Base-by-base conservation (phyloP, 495 filamentous ascomycete genomes). In the Aspergillus campestris region DNA sequence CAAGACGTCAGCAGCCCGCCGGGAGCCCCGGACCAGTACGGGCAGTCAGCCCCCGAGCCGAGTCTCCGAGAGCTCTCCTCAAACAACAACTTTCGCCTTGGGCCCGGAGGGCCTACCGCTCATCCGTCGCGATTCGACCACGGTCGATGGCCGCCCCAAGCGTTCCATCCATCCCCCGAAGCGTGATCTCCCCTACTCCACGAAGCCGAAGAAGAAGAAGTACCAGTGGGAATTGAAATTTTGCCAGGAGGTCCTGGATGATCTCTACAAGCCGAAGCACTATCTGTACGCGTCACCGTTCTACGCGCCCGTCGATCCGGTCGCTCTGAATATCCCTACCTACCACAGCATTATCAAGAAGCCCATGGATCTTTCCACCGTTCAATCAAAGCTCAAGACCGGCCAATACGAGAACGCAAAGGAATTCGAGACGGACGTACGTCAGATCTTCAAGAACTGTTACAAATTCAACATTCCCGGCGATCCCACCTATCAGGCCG, bases 321-420 rank as follows among this genome's bases (percentile, higher is more conserved):
- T 96, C 15, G 91, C 89, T 5, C 67, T 95, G 47, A 90, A 94
- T 64, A 96, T 98, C 46, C 92, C 92, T 1, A 78, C 83, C 12
- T 98, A 98, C 58, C 88, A 89, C 61, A 89, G 83, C 53, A 67
- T 97, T 52, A 86, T 98, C 65, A 96, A 94, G 70, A 86, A 89
- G 56, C 92, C 92, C 2, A 98, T 97, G 92, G 92, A 98, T 55
- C 68, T 98, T 18, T 67, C 73, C 3, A 96, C 88, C 8, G 80
- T 94, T 52, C 65, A 72, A 42, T 66, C 70, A 40, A 95, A 94
- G 63, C 72, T 95, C 14, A 78, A 80, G 44, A 72, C 76, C 6
- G 89, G 89, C n/a, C 78, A 86, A 40, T 97, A 96, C 57, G 77
- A 82, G 52, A 87, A 74, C 41, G 76, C 82, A 5, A 86, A 86